Evolutionary conservation across 148 eudicot species (phyloP), one percentile per base, ranked within the genome.

Genomic region (Beta vulgaris): DNA sequence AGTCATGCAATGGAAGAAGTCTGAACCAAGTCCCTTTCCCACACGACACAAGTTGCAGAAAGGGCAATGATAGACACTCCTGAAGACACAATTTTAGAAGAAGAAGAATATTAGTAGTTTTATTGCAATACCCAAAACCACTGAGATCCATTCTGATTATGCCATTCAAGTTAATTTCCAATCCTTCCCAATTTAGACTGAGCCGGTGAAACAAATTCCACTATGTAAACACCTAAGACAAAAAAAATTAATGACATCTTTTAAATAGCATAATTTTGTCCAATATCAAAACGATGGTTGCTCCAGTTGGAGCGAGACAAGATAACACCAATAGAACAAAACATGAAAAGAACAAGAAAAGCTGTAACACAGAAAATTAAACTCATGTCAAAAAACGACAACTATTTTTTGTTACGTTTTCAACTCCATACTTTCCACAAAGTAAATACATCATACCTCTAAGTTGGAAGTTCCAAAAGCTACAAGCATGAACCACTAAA

Each of bases 1-100:
- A 7, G 89, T 89, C 98, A 93, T 93, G 83, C 98, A 93, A 82
- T 93, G 98, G 67, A 89, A 93, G 79, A 93, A 93, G 75, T 93
- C 96, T 23, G 84, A 69, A 58, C 98, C 98, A 59, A 91, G 96
- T 29, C 92, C 91, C 60, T 82, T 85, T 11, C 97, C 96, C 71
- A 94, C 81, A 19, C 96, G 97, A 81, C 93, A 90, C 68, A 90
- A 79, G 75, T 91, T 91, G 87, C 98, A 94, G 80, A 86, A 92
- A 16, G 96, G 97, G 79, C 98, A 94, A 70, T 89, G 98, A 82
- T 91, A 93, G 23, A 91, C 90, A 65, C 86, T 85, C 89, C 97
- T 93, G 86, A 44, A 78, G 53, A 66, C 66, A 72, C 16, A 46
- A 19, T 40, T 58, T 60, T 75, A 25, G 29, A 37, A 36, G 66